Evolutionary conservation across 2,329 filamentous ascomycete genomes (phyloP).

Genomic region (Cytospora chrysosperma): DNA sequence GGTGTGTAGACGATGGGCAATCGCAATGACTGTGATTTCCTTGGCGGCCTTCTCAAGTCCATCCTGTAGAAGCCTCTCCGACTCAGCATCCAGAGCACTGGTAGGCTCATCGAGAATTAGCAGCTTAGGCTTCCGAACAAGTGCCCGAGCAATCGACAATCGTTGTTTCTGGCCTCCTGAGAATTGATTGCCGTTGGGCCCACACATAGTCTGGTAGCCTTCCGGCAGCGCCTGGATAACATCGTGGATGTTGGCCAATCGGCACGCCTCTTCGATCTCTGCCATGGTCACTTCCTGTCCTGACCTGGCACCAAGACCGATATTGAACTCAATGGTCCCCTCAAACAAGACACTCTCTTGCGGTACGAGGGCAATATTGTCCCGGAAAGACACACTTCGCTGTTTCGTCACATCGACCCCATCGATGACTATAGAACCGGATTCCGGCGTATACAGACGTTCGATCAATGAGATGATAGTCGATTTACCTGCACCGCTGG

Average conservation of each 20-base stretch:
- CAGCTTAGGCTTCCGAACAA: constrained; percentile 62
- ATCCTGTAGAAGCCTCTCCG: constrained; percentile 56
- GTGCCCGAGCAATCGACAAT: constrained; percentile 66
- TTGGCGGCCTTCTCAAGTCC: constrained; percentile 51
- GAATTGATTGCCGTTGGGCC: constrained; percentile 63
- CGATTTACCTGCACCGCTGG: constrained; percentile 47
- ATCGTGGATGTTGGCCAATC: constrained; percentile 59
- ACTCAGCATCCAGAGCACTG: constrained; percentile 63
- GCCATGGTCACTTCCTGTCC: constrained; percentile 44
- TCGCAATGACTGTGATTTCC: constrained; percentile 42
- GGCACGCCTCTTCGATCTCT: constrained; percentile 56
- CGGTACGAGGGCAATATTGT: constrained; percentile 39
- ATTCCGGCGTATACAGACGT: constrained; percentile 52
- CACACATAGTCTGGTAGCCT: constrained; percentile 55
- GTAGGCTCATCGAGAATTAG: constrained; percentile 72
- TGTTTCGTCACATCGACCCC: constrained; percentile 37
- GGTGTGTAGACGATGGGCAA: constrained; percentile 46
- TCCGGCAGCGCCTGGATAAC: constrained; percentile 53
- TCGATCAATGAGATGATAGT: constrained; percentile 49
- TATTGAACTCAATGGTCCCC: constrained; percentile 42
- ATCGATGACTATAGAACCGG: constrained; percentile 53
- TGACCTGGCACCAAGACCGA: constrained; percentile 42
- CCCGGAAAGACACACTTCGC: constrained; percentile 33
- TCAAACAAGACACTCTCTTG: constrained; percentile 44
- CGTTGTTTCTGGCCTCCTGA: constrained; percentile 72